phyloP scores from a whole-genome alignment of 2,329 filamentous ascomycete genomes.

The Fusarium sp. region DNA sequence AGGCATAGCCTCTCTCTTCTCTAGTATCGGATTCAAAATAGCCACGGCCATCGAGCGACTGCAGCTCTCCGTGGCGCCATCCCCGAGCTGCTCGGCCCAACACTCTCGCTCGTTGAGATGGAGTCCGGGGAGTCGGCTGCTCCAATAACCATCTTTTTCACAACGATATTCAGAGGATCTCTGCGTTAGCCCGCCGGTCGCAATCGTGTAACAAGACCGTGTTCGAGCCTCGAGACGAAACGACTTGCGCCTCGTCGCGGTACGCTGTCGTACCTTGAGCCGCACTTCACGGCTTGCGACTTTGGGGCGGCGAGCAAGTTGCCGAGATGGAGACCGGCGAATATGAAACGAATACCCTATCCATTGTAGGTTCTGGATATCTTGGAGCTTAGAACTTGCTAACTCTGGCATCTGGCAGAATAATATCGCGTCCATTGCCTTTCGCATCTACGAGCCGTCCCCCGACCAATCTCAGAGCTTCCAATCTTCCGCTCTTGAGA shows the following conservation, averaged over 20 bases:
- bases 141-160: constrained; percentile 36
- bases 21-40: constrained; percentile 3
- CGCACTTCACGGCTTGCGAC: constrained; percentile 44
- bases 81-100: constrained; percentile 38
- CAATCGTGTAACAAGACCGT: constrained; percentile 9
- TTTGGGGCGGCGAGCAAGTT: constrained; percentile 47
- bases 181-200: constrained; percentile 25
- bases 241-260: constrained; percentile 36
- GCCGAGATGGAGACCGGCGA: constrained; percentile 73
- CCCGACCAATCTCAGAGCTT: constrained; percentile 58
- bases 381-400: constrained; percentile 9
- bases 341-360: constrained; percentile 72
- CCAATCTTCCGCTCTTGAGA: constrained; percentile 61
- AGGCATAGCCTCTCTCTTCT: constrained; percentile 22
- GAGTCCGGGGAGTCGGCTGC: constrained; percentile 49
- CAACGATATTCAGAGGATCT: constrained; percentile 30
- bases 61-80: constrained; percentile 37
- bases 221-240: constrained; percentile 17
- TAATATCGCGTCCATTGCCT: constrained; percentile 67
- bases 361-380: constrained; percentile 58
- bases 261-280: constrained; percentile 39
- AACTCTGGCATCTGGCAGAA: constrained; percentile 55
- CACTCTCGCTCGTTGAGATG: constrained; percentile 54
- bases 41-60: constrained; percentile 15
- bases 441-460: constrained; percentile 66